Conservation (phyloP, 1,139 yeast genomes). For the Scheffersomyces stambukii region DNA sequence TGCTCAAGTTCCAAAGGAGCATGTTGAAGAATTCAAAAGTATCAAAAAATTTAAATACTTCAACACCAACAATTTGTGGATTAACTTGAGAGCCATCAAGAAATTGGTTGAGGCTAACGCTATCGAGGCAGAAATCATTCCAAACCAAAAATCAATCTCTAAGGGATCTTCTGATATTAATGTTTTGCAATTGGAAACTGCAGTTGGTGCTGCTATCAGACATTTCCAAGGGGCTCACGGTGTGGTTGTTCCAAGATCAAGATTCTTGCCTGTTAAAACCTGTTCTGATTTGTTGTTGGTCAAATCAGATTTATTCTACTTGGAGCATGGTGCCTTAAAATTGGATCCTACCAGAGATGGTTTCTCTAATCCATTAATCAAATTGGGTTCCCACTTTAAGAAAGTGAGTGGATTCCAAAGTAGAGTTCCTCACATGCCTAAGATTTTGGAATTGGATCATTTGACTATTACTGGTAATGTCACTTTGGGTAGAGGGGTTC, state of each 20-base stretch:
- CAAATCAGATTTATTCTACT: slow-evolving; percentile 89
- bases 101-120: slow-evolving; percentile 83
- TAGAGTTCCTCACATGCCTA: slow-evolving; percentile 94
- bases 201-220: slow-evolving; percentile 98
- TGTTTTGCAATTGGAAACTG: slow-evolving; percentile 95
- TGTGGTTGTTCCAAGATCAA: slow-evolving; percentile 95
- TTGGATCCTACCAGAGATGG: slow-evolving; percentile 87
- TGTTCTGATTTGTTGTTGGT: slow-evolving; percentile 92
- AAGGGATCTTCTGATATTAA: slow-evolving; percentile 74
- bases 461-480: slow-evolving; percentile 97
- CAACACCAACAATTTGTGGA: slow-evolving; percentile 98
- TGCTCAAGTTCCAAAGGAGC: slow-evolving; percentile 98
- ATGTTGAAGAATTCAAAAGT: slow-evolving; percentile 95
- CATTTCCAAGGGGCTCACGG: slow-evolving; percentile 96
- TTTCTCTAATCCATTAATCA: slow-evolving; percentile 83
- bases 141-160: slow-evolving; percentile 81
- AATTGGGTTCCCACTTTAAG: slow-evolving; percentile 94
- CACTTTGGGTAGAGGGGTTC: slow-evolving; percentile 81
- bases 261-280: slow-evolving; percentile 97
- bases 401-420: slow-evolving; percentile 88
- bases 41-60: slow-evolving; percentile 97
- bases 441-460: slow-evolving; percentile 92
- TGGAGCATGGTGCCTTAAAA: slow-evolving; percentile 88
- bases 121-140: slow-evolving; percentile 89
- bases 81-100: slow-evolving; percentile 89